Conservation (phyloP, 2,329 filamentous ascomycete genomes). For the Hypoxylon sp. region DNA sequence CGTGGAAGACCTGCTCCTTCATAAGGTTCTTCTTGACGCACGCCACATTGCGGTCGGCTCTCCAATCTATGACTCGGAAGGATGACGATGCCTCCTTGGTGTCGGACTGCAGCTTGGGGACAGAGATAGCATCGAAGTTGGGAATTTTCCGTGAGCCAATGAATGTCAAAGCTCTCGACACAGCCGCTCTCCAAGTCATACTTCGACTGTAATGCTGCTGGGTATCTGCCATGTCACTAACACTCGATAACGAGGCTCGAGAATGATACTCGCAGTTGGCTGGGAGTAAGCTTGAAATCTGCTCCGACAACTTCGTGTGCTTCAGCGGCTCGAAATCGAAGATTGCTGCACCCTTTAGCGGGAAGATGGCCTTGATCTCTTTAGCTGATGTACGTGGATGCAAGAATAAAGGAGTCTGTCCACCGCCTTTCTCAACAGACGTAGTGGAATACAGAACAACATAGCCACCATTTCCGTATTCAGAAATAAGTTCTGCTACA, state of each 20-base stretch:
- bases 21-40: conserved; percentile 47
- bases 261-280: conserved; percentile 48
- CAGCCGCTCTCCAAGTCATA: conserved; percentile 43
- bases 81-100: conserved; percentile 9
- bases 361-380: conserved; percentile 51
- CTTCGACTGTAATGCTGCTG: conserved; percentile 33
- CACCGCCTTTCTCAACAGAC: not conserved
- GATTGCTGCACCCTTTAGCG: conserved; percentile 42
- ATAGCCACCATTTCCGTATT: conserved; percentile 8
- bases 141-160: not conserved
- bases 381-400: conserved; percentile 49
- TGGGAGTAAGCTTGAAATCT: conserved; percentile 47
- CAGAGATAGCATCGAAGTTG: conserved; percentile 36
- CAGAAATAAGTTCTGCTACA: conserved; percentile 42
- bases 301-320: conserved; percentile 46
- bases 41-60: conserved; percentile 50
- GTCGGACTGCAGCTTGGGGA: conserved; percentile 47
- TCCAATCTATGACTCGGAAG: conserved; percentile 58
- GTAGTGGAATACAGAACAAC: conserved; percentile 47
- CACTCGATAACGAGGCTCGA: conserved; percentile 19
- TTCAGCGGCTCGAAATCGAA: conserved; percentile 53
- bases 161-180: conserved; percentile 36
- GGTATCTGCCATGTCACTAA: not conserved
- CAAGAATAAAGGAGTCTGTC: conserved; percentile 34
- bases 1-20: conserved; percentile 48